Conservation (phyloP, 106 monocot genomes). For the Iris macrosiphon region DNA sequence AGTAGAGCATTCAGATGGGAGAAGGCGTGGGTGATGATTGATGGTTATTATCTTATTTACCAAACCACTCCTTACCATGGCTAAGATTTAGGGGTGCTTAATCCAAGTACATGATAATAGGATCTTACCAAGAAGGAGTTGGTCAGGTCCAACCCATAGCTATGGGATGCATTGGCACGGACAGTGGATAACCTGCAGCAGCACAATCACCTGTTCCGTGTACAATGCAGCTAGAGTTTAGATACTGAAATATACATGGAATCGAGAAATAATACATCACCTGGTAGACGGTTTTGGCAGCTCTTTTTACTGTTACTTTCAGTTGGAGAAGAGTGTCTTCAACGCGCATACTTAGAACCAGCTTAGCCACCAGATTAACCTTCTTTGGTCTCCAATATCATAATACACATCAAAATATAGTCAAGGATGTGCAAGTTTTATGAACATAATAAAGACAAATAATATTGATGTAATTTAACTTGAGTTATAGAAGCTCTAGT, state of each 20-base stretch:
- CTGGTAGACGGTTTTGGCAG: constrained; percentile 92
- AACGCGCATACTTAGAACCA: constrained; percentile 91
- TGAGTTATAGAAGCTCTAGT: no score
- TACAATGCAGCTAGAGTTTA: not conserved
- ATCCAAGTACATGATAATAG: not conserved
- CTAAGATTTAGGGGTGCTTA: no score
- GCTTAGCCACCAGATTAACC: constrained; percentile 81
- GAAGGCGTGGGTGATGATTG: no score
- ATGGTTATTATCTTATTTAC: no score
- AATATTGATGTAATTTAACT: no score
- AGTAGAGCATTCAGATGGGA: no score
- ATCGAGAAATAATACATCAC: constrained; percentile 33
- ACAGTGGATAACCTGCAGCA: constrained; percentile 79
- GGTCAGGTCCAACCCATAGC: constrained; percentile 88
- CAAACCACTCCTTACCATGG: no score
- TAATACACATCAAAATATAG: not conserved
- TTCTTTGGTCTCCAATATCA: constrained; percentile 85
- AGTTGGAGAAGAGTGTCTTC: constrained; percentile 96
- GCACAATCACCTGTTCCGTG: not conserved
- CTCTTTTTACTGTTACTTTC: constrained; percentile 90
- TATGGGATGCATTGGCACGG: constrained; percentile 85
- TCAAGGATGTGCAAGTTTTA: no score
- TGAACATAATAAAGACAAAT: no score
- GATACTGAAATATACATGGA: no score
- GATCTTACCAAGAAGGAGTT: constrained; percentile 72